phyloP scores from a whole-genome alignment of 116 monocot genomes.

The Iris pallida region DNA sequence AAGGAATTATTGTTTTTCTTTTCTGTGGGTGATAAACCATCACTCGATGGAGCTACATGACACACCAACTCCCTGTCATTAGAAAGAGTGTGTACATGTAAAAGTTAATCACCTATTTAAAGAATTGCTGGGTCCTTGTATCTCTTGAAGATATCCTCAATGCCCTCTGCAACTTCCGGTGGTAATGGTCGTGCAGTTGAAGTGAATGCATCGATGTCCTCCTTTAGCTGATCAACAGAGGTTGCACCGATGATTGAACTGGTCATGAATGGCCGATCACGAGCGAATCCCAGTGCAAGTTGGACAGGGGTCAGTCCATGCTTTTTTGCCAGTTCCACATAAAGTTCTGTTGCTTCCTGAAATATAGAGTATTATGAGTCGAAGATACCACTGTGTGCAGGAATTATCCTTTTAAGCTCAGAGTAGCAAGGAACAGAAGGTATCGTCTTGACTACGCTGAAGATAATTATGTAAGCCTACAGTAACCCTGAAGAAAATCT shows the following conservation, averaged over 20 bases:
- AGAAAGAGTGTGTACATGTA: no score
- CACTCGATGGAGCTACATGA: no score
- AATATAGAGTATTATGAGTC: constrained; percentile 8
- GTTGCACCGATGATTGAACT: constrained; percentile 91
- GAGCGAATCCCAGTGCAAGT: constrained; percentile 77
- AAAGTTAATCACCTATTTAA: constrained; percentile 20
- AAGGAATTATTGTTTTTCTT: no score
- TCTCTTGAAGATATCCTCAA: constrained; percentile 66
- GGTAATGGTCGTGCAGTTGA: constrained; percentile 53
- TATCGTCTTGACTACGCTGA: neutral
- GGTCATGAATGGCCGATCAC: constrained; percentile 63
- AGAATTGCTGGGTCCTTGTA: constrained; percentile 74
- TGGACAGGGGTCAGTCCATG: constrained; percentile 78
- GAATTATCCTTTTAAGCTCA: neutral
- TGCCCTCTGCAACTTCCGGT: constrained; percentile 53
- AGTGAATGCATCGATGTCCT: constrained; percentile 73
- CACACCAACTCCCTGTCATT: no score
- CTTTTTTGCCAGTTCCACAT: constrained; percentile 58
- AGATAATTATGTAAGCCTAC: neutral
- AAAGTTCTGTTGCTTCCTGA: constrained; percentile 75
- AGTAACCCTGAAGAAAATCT: neutral
- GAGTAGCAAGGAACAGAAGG: neutral
- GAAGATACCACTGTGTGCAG: neutral
- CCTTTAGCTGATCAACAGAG: constrained; percentile 73
- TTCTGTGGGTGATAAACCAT: no score